Conservation (phyloP, 225 moss, liverwort and hornwort species). For the Pleurozium schreberi region DNA sequence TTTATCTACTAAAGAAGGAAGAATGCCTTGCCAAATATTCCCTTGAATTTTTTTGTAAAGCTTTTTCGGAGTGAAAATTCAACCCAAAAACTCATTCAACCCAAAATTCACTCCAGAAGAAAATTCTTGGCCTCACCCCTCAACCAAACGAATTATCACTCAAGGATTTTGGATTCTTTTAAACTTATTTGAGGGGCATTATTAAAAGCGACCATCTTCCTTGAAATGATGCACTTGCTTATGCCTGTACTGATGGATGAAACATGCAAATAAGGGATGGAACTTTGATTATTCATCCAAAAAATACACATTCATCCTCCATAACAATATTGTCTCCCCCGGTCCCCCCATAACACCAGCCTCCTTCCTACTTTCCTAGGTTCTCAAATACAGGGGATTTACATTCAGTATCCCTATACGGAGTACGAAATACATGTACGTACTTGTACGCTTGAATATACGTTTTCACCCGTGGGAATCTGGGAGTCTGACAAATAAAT, state of each 20-base stretch:
- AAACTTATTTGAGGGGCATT: neutral
- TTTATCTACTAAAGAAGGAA: too few relatives aligned
- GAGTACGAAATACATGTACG: neutral
- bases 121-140: too few relatives aligned
- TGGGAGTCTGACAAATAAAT: neutral
- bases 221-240: too few relatives aligned
- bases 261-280: neutral
- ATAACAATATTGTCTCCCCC: fast-evolving
- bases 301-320: neutral
- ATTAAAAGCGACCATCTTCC: neutral
- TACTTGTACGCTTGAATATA: too few relatives aligned
- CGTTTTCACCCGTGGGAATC: neutral
- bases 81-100: too few relatives aligned
- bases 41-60: too few relatives aligned
- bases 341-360: too few relatives aligned
- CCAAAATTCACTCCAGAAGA: too few relatives aligned
- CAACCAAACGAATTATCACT: neutral
- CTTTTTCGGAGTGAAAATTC: too few relatives aligned
- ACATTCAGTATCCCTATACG: neutral
- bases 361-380: too few relatives aligned
- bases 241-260: neutral
- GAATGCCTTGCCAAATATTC: too few relatives aligned
- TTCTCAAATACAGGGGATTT: neutral
- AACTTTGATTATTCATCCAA: neutral
- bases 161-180: neutral